Evolutionary conservation across 73 alveolate genomes (phyloP), one percentile per base, ranked within the genome.

Genomic region (Paraurostyla sp.): DNA sequence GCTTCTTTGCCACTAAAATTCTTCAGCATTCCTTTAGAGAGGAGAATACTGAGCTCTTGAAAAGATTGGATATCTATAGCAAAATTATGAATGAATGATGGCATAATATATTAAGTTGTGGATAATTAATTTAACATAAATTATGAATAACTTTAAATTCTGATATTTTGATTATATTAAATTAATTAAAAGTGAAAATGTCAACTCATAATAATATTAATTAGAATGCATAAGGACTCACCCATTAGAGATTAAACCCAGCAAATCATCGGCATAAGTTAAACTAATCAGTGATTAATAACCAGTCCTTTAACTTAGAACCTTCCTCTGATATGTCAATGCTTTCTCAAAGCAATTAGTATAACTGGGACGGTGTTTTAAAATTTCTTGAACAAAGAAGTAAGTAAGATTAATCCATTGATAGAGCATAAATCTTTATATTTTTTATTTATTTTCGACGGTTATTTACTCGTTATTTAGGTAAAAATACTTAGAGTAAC

Each of bases 1-100:
- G 16, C 62, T 65, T n/a, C 35, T 81, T 59, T 38, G 92, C 85
- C 25, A 13, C 57, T 11, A 83, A 49, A 48, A n/a, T 60, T 0
- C 2, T 15, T 3, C 59, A 40, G 25, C 57, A 56, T 22, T 62
- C 84, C 45, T 62, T 7, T 20, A 11, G 22, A 33, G 30, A 29
- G 18, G 85, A 60, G 54, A 62, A 63, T 62, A 41, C 27, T 33
- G 59, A 62, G 60, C 56, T 83, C 6, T 36, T 83, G 35, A 83
- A 43, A 38, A 33, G 92, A 42, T 41, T 83, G 13, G 92, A 33
- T 1, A 15, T 63, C 25, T 83, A 62, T 49, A 41, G 59, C 36
- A 3, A 52, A 11, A 78, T 78, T 22, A 58, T 78, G 0, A 60
- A 51, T 54, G 6, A 32, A 49, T 56, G 58, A 33, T 29, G 38